Evolutionary conservation across 176 grass and related monocot genomes (phyloP), one percentile per base, ranked within the genome.

Genomic region (Avena eriantha): DNA sequence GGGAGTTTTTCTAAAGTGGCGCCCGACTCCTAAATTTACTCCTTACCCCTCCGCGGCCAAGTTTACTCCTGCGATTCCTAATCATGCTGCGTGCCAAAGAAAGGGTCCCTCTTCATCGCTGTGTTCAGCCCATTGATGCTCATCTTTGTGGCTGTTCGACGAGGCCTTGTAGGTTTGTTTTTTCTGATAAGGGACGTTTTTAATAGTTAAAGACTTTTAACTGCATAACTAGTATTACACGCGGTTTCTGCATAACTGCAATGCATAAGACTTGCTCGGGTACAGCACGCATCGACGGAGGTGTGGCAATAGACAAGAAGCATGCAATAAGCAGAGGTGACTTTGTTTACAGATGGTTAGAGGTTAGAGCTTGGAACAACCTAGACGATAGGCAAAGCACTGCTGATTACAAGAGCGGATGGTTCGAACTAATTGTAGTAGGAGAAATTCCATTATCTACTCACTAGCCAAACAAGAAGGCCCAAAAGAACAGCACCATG

Each of bases 101-200:
- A 73, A 76, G 93, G 93, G 1, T 86, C 89, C 1, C 81, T 95
- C 3, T 95, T 84, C 56, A 77, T 90, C 12, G 90, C 89, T 3
- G 78, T 91, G 76, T 95, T 95, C 85, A 84, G 73, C 77, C 93
- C 84, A 3, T 14, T 93, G 80, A 82, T 83, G 65, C 56, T 93
- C 39, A 24, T 93, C 47, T 79, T 90, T 13, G 72, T 93, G 4
- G 77, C 64, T 0, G 7, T 86, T n/a, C n/a, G n/a, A 48, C 4
- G 82, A 90, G 68, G 61, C 84, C 26, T 60, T 86, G 39, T 29
- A 29, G 29, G 29, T 29, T 29, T 29, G 29, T 29, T 29, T 29
- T 29, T 29, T 29, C 29, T 2, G 29, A 29, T 29, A 1, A 29
- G 29, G 29, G 29, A 29, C 29, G 29, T n/a, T n/a, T n/a, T n/a